These are phyloP conservation scores for Phoma sp. DNA, from an alignment of 2,329 filamentous ascomycete species.

Conservation along the genomic window DNA sequence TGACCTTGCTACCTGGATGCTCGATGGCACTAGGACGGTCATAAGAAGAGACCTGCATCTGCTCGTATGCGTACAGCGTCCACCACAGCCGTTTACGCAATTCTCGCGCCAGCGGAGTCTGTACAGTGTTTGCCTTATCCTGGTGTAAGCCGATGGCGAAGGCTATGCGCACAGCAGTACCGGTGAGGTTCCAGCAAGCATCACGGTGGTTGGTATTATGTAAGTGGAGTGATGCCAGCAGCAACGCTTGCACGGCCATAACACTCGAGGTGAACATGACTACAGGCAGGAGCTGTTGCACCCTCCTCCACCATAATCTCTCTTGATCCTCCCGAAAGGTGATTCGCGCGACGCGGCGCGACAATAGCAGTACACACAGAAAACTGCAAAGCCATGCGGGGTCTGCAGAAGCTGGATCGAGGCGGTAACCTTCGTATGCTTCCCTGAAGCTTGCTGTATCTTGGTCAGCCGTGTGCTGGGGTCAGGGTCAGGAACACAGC, in stretches of 20 bases:
- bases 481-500: neutral
- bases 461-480: neutral
- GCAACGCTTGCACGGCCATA: constrained; percentile 50
- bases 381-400: constrained; percentile 52
- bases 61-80: constrained; percentile 57
- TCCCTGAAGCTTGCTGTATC: constrained; percentile 46
- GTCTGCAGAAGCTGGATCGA: constrained; percentile 41
- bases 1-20: constrained; percentile 43
- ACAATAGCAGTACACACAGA: constrained; percentile 51
- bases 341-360: constrained; percentile 44
- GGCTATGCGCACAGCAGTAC: constrained; percentile 52
- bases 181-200: constrained; percentile 53
- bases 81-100: constrained; percentile 61
- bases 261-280: constrained; percentile 53
- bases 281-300: constrained; percentile 49
- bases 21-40: constrained; percentile 54
- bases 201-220: constrained; percentile 55
- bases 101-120: constrained; percentile 49
- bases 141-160: constrained; percentile 54
- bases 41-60: constrained; percentile 53
- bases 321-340: constrained; percentile 47
- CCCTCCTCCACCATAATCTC: constrained; percentile 50
- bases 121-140: constrained; percentile 45
- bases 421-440: constrained; percentile 47
- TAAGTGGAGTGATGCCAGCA: constrained; percentile 52